Evolutionary conservation across 768 basidiomycete genomes (phyloP).

Genomic region (Calocera cornea): DNA sequence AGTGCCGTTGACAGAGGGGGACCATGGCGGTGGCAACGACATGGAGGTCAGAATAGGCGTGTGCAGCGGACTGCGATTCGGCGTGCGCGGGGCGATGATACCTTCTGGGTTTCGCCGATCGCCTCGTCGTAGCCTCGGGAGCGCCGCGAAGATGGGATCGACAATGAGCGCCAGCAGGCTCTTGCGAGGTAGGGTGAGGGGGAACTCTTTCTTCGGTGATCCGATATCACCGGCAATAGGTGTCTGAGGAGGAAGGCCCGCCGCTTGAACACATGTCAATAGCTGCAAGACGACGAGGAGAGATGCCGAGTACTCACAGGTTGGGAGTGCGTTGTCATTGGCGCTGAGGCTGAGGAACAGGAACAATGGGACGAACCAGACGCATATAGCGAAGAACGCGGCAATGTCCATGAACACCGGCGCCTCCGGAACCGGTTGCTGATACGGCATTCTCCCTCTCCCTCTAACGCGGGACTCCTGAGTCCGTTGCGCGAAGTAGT

Average conservation of each 20-base stretch:
- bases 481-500: conserved; percentile 68
- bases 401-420: conserved; percentile 32
- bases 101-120: conserved; percentile 45
- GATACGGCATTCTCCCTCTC: conserved; percentile 22
- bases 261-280: conserved; percentile 4
- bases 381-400: conserved; percentile 35
- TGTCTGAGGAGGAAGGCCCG: conserved; percentile 7
- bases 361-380: conserved; percentile 62
- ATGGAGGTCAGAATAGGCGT: not conserved
- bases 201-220: not conserved
- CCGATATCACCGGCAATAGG: not conserved
- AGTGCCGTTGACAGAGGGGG: not conserved
- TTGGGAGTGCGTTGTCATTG: conserved; percentile 89
- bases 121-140: conserved; percentile 30
- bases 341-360: conserved; percentile 91
- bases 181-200: conserved; percentile 3
- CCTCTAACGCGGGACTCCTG: conserved; percentile 44
- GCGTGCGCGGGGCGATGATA: conserved; percentile 39
- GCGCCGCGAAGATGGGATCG: conserved; percentile 26
- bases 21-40: not conserved
- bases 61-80: not conserved
- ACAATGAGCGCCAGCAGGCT: conserved; percentile 23
- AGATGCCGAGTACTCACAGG: conserved; percentile 11
- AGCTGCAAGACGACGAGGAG: not conserved
- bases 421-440: conserved; percentile 8